Evolutionary conservation across 805 yeast species (phyloP), one percentile per base, ranked within the genome.

Genomic region (Alloascoidea hylecoeti): DNA sequence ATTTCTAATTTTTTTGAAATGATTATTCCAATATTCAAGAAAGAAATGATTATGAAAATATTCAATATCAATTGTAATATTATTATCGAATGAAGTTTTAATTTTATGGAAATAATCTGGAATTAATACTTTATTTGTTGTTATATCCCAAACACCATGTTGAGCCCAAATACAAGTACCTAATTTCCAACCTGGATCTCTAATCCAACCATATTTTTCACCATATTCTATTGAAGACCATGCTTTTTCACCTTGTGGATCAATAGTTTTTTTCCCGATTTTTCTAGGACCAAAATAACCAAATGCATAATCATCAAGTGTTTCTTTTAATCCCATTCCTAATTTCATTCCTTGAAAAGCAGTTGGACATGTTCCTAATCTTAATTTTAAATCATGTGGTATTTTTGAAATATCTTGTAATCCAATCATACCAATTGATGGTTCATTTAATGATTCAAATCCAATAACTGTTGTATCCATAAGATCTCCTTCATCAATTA

Each of bases 401-500:
- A 77, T 51, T 1, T 46, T 47, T 5, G 61, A 61, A 18, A 88
- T 55, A 50, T 82, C 66, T 3, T 58, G 57, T 36, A 67, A 66
- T 0, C 92, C 94, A 33, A 79, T 65, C 38, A 76, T 67, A 0
- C 96, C 96, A 38, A 63, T 52, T 47, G 72, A 79, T 4, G 96
- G 96, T 53, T 88, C 96, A 53, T 88, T 88, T 60, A 88, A 53
- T 37, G 81, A 68, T 57, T 88, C 96, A 40, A 83, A 63, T 2
- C 95, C 96, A n/a, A 81, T 44, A 2, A 83, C 55, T n/a, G 68
- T 66, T 19, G 69, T 75, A 37, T 48, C 58, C 18, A 63, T 61
- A 34, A 75, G 49, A 9, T 63, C 61, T 0, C 77, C 75, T 0
- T 64, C 67, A 4, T 47, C 39, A 2, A 40, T 41, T 4, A 77